phyloP scores from a whole-genome alignment of 164 flowering plant genomes.

The Vitis rotundifolia region DNA sequence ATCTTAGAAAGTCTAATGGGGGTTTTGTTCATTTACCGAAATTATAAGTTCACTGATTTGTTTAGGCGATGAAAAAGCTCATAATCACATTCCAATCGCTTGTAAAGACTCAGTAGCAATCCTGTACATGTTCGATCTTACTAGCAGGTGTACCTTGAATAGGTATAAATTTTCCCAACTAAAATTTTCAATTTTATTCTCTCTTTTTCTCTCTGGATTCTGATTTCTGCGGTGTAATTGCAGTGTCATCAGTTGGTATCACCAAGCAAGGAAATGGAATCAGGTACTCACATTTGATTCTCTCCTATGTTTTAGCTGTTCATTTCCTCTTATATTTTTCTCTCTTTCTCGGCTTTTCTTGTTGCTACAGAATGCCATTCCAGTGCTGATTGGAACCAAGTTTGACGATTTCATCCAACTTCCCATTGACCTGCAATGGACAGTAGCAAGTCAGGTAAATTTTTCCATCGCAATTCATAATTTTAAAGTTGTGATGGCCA shows the following conservation, averaged over 20 bases:
- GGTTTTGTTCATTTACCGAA: background rate
- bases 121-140: constrained; percentile 51
- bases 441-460: constrained; percentile 50
- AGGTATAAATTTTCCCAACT: constrained; percentile 17
- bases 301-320: background rate
- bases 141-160: constrained; percentile 45
- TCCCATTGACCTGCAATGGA: constrained; percentile 54
- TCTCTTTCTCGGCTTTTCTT: background rate
- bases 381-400: constrained; percentile 44
- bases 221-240: constrained; percentile 7
- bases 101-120: constrained; percentile 49
- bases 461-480: background rate
- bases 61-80: constrained; percentile 31
- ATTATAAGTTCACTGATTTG: no score
- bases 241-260: constrained; percentile 45
- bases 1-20: background rate
- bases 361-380: constrained; percentile 40
- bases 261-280: constrained; percentile 42
- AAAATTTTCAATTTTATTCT: no score
- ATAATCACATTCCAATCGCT: constrained; percentile 30
- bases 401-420: constrained; percentile 56
- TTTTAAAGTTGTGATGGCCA: background rate
- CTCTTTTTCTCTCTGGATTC: background rate
- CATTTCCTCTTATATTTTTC: background rate
- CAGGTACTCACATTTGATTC: constrained; percentile 23